Base-by-base conservation (phyloP, 2,329 filamentous ascomycete genomes). In the Neonectria magnoliae region DNA sequence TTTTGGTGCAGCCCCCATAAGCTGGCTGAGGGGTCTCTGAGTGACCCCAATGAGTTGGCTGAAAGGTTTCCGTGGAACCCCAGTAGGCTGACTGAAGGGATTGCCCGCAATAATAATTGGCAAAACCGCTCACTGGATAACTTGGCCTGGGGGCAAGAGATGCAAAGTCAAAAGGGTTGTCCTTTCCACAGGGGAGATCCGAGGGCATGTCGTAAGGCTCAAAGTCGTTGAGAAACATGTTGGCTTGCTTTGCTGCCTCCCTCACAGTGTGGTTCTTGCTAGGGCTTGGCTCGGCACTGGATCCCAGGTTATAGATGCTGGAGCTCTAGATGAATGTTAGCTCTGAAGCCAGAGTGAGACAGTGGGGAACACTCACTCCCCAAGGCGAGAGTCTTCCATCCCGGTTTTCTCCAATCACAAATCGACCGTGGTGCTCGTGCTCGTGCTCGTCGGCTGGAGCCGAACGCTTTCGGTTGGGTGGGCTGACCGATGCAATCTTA, bases 341-440 rank as follows among this genome's bases (percentile, higher is more conserved):
- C 51, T 8, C 22, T 14, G 25, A 31, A 20, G n/a, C 7, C 11
- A 22, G 16, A 10, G 13, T n/a, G 51, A 10, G n/a, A 61, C 5
- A 31, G 33, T 9, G 5, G n/a, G 1, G 33, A 22, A 13, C 22
- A 31, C 42, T n/a, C n/a, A 52, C 62, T 42, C 72, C 68, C 74
- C 71, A 76, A 36, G 74, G 70, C 25, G 73, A 73, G 22, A 76
- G 61, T 22, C 74, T 68, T 31, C 73, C 73, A 10, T 68, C 62
- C 16, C 36, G 27, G 29, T 16, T n/a, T n/a, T 22, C 50, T 31
- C 57, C 13, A 16, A 11, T 13, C 6, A 41, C n/a, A 51, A 20
- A 18, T 9, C 14, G 13, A 33, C 10, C 25, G 4, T 31, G 27
- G 1, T n/a, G 18, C 16, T n/a, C 50, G 9, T n/a, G 22, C 25